phyloP scores from a whole-genome alignment of 1,139 yeast species.

The Hemisphaericaspora xylofermentans region DNA sequence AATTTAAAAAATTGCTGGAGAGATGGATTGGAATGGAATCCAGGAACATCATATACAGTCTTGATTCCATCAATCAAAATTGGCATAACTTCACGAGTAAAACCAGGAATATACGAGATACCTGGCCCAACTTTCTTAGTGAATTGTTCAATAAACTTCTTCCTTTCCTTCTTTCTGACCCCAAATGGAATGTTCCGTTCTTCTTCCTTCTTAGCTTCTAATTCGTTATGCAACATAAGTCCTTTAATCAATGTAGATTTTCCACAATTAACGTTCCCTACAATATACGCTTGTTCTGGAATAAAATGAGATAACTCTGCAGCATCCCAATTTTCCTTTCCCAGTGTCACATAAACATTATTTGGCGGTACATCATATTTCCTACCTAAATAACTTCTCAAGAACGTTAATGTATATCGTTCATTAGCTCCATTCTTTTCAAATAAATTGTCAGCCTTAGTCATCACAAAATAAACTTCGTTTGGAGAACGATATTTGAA shows the following conservation, averaged over 20 bases:
- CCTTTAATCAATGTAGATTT: conserved; percentile 64
- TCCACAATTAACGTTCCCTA: conserved; percentile 78
- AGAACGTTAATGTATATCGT: conserved; percentile 44
- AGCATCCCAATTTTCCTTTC: conserved; percentile 53
- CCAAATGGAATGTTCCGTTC: conserved; percentile 11
- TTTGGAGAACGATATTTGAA: conserved; percentile 33
- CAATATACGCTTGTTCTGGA: conserved; percentile 48
- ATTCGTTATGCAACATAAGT: conserved; percentile 32
- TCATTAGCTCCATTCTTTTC: conserved; percentile 28
- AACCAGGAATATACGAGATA: conserved; percentile 53
- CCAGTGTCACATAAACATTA: conserved; percentile 52
- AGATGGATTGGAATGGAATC: conserved; percentile 33
- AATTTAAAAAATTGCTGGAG: conserved; percentile 32
- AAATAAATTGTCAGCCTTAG: conserved; percentile 57
- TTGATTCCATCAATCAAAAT: conserved; percentile 29
- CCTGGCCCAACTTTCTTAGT: conserved; percentile 41
- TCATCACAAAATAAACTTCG: conserved; percentile 51
- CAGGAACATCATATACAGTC: conserved; percentile 56
- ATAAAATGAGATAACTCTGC: conserved; percentile 30
- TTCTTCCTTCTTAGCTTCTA: conserved; percentile 7
- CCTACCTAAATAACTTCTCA: conserved; percentile 40
- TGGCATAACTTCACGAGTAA: conserved; percentile 48
- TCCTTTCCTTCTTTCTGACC: conserved; percentile 13
- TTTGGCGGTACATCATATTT: conserved; percentile 42
- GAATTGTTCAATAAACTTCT: conserved; percentile 15